These are phyloP conservation scores for Teratosphaeria destructans DNA, from an alignment of 2,329 filamentous ascomycete species.

Conservation along the genomic window DNA sequence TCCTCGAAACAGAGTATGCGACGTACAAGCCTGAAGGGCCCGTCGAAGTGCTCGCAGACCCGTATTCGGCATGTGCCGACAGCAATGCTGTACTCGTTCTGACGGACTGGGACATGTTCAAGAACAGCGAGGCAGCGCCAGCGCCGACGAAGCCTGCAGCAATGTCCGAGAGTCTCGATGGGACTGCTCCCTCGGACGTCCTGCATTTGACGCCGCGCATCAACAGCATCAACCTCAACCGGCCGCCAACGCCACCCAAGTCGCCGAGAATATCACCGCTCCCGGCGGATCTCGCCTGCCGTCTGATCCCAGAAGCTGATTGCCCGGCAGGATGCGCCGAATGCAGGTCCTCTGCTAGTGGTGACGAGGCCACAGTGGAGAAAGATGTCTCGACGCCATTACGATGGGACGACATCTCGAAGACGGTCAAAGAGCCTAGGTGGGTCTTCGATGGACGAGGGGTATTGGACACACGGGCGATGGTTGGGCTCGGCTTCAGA, in stretches of 20 bases:
- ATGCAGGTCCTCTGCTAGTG: constrained; percentile 1
- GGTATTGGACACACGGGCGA: constrained; percentile 16
- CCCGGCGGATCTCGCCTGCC: neutral
- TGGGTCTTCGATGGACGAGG: constrained; percentile 26
- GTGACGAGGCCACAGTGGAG: neutral
- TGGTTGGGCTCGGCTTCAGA: constrained; percentile 22
- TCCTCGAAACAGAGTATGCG: constrained; percentile 7
- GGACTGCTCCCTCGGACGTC: constrained; percentile 3
- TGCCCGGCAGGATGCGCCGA: constrained; percentile 8
- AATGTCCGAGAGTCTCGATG: constrained; percentile 4
- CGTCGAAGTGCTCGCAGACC: constrained; percentile 16
- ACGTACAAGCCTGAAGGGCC: constrained; percentile 13
- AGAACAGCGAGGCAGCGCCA: constrained; percentile 7
- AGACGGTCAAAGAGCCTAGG: constrained; percentile 17
- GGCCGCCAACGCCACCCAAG: constrained; percentile 9
- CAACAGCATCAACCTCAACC: neutral
- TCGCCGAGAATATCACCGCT: constrained; percentile 3
- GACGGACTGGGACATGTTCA: constrained; percentile 24
- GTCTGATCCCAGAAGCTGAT: constrained; percentile 6
- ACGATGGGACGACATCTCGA: constrained; percentile 18
- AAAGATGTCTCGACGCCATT: constrained; percentile 8
- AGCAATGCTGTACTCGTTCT: constrained; percentile 21
- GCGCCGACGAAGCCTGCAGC: neutral
- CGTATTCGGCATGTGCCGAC: constrained; percentile 22
- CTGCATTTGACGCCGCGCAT: neutral